Base-by-base conservation (phyloP, 1,139 yeast species). In the Candida gigantensis region DNA sequence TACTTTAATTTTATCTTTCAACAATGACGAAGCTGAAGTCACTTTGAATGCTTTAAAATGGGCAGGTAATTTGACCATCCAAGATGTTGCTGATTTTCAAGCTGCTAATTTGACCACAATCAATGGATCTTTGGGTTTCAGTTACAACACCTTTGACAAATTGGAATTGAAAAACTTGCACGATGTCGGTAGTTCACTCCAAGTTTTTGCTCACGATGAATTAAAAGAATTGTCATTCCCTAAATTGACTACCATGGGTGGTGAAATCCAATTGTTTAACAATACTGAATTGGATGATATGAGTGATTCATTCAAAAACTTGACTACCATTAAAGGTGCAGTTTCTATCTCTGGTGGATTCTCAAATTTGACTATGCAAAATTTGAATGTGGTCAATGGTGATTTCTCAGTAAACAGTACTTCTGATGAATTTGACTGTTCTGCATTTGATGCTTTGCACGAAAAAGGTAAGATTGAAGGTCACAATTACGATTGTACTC, bases 1-100 rank as follows among this genome's bases (percentile, higher is more conserved):
- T 41, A 57, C 57, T 40, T 60, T 71, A 51, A 62, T 66, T 39
- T 57, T 71, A 42, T 57, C 68, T 44, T 71, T 71, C 62, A 71
- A 71, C 60, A 56, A 61, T 47, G 75, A 70, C 53, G 53, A 65
- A 30, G 67, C 72, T 51, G 57, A 60, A 26, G 60, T 71, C 43
- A 55, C 49, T 30, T 57, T 71, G 49, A 67, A 69, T 45, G 41
- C 52, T 37, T 66, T 71, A 54, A 37, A 48, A 30, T 66, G 70
- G 69, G 73, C 75, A 27, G 60, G 73, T 33, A 69, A 70, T 57
- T 58, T 71, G 49, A 68, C 75, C 39, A 51, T 71, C 39, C 75
- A 70, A 53, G 75, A 70, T 49, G 68, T 64, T 32, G 51, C 56
- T 20, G 50, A 52, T 14, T 46, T 70, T 23, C 50, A 58, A 26